phyloP scores from a whole-genome alignment of 2,329 filamentous ascomycete genomes.

The Xylariaceae sp. region DNA sequence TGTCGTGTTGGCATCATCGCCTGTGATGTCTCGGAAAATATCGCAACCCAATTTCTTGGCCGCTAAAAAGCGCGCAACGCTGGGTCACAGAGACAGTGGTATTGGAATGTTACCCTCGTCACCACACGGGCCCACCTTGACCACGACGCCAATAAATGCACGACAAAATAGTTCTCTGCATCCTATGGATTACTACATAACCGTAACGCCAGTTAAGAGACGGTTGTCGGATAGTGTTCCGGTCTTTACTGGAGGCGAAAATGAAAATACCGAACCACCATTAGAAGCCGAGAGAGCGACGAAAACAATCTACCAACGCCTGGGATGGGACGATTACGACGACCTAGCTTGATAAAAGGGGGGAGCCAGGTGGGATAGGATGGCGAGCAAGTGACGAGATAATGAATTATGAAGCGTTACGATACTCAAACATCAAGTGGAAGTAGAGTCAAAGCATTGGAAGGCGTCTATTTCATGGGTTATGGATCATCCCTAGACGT shows the following conservation, averaged over 20 bases:
- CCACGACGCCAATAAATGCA: constrained; percentile 39
- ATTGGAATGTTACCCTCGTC: constrained; percentile 32
- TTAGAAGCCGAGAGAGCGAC: background rate
- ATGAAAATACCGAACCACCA: too few species aligned
- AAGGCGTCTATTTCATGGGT: too few species aligned
- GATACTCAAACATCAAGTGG: too few species aligned
- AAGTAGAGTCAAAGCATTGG: too few species aligned
- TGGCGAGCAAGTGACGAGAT: too few species aligned
- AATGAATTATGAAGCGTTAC: too few species aligned
- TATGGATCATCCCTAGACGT: too few species aligned
- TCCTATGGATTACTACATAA: constrained; percentile 23
- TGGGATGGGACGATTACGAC: constrained; percentile 57
- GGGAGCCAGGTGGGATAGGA: too few species aligned
- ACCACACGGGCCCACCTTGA: constrained; percentile 15
- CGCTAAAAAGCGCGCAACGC: constrained; percentile 9
- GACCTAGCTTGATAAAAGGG: constrained; percentile 30
- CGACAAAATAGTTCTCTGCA: constrained; percentile 11
- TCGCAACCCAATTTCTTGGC: constrained; percentile 20
- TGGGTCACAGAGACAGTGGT: constrained; percentile 28
- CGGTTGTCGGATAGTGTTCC: background rate
- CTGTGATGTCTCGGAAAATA: constrained; percentile 25
- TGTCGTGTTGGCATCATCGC: constrained; percentile 31
- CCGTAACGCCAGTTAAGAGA: constrained; percentile 24
- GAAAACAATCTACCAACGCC: constrained; percentile 50
- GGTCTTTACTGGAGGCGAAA: too few species aligned